Evolutionary conservation across 1,139 yeast species (phyloP), one percentile per base, ranked within the genome.

Genomic region (Lodderomyces theae): DNA sequence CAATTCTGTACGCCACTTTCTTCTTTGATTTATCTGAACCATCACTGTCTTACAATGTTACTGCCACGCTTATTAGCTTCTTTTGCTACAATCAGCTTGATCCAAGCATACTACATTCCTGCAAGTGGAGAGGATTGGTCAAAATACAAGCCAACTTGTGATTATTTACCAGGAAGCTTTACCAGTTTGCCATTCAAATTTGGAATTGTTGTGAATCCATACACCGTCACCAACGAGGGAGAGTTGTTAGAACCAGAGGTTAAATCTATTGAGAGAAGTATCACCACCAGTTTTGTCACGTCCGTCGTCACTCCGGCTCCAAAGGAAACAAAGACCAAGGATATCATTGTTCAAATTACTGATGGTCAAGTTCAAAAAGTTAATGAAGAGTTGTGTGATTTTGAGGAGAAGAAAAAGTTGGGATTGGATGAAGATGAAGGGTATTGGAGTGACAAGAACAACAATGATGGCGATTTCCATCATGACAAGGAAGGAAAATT

Each of bases 71-170:
- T 39, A 18, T 16, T 41, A 34, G 30, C 38, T 9, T 15, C 37
- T 6, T 31, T 38, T 21, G 34, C 37, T 4, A 13, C 38, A 13
- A 23, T 40, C 37, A 31, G 31, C 13, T 32, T 34, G 29, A 19
- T 34, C 15, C 25, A 34, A 29, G 43, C 35, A 31, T 43, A 48
- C 34, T 66, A 62, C 39, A 53, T 57, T 39, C 72, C 72, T 2
- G 64, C 60, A 36, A 54, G 56, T 13, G 66, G 64, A 1, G 63
- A 55, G 22, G 71, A 66, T 45, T 66, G 72, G 72, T 58, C 67
- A 10, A 32, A 42, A 6, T 58, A 63, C 40, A 57, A 51, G 42
- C 71, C 70, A 2, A 52, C 52, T 5, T 26, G 42, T n/a, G 44
- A 34, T 2, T 39, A 40, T 1, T 41, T 52, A 16, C 43, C 42